Evolutionary conservation across 2,329 filamentous ascomycete genomes (phyloP).

Genomic region (Fusarium buxicola): DNA sequence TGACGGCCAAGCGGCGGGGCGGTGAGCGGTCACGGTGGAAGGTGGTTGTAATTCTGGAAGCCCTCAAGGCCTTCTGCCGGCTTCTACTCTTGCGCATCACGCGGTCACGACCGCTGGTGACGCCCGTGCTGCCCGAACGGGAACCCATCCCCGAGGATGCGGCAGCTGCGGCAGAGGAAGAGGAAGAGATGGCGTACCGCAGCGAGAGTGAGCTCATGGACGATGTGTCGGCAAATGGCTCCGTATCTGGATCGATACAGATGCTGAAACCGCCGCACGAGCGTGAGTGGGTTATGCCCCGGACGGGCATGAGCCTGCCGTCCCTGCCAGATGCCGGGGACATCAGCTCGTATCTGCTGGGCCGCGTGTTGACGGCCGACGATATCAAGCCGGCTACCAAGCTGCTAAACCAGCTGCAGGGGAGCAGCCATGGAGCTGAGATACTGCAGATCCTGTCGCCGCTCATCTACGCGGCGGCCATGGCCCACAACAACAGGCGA

Average conservation of each 20-base stretch:
- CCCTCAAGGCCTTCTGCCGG: constrained; percentile 86
- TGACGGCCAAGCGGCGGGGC: constrained; percentile 89
- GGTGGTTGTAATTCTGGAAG: constrained; percentile 85
- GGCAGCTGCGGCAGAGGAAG: constrained; percentile 61
- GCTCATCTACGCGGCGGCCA: constrained; percentile 84
- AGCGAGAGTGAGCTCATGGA: constrained; percentile 59
- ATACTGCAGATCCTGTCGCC: constrained; percentile 92
- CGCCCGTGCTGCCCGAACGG: constrained; percentile 85
- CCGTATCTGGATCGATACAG: constrained; percentile 35
- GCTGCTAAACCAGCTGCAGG: constrained; percentile 85
- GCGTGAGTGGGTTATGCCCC: constrained; percentile 89
- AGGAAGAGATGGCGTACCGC: constrained; percentile 53
- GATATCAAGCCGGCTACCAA: constrained; percentile 94
- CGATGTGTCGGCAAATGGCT: constrained; percentile 52
- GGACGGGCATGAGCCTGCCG: constrained; percentile 87
- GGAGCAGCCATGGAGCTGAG: constrained; percentile 81
- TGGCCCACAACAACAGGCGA: constrained; percentile 69
- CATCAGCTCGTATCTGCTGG: constrained; percentile 87
- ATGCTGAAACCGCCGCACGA: constrained; percentile 54
- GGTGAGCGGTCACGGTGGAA: constrained; percentile 86
- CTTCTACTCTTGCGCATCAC: constrained; percentile 85
- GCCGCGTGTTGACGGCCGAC: constrained; percentile 92
- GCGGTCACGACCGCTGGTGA: constrained; percentile 83
- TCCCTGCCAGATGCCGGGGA: constrained; percentile 83
- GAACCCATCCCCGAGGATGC: constrained; percentile 76